Percentiles rank a stretch among this genome's conserved stretches.
Conservation (phyloP, 768 basidiomycete genomes). For the Mycena rosella region DNA sequence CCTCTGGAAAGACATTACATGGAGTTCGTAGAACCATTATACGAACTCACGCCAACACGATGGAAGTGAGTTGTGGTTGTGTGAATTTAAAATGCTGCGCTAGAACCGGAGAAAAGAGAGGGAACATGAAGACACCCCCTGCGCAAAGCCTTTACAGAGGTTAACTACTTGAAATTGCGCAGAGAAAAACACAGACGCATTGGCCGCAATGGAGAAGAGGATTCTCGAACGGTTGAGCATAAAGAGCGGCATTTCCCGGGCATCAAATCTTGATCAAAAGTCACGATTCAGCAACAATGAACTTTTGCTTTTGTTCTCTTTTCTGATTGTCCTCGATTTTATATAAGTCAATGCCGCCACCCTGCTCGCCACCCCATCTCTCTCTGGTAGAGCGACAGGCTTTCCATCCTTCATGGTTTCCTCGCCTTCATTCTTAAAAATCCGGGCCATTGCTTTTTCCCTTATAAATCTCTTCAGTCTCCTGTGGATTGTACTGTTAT, state of each 20-base stretch:
- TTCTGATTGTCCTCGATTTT: not conserved
- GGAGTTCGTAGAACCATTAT: not conserved
- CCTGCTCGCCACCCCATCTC: not conserved
- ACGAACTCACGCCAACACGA: constrained; percentile 78
- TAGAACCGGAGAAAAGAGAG: constrained; percentile 76
- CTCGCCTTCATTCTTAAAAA: constrained; percentile 19
- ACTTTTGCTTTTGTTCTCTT: not conserved
- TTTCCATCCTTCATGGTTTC: constrained; percentile 18
- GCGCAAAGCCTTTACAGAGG: constrained; percentile 68
- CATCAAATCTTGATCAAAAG: no score
- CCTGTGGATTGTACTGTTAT: constrained; percentile 63
- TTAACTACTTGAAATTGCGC: not conserved
- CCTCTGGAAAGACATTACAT: constrained; percentile 60
- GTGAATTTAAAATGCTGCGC: constrained; percentile 70
- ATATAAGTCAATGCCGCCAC: not conserved
- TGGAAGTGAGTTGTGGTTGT: constrained; percentile 84
- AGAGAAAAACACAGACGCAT: constrained; percentile 63
- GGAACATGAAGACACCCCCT: constrained; percentile 86
- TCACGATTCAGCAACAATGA: not conserved
- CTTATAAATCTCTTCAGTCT: constrained; percentile 59
- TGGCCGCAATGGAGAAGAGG: constrained; percentile 63
- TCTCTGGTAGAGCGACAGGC: constrained; percentile 31
- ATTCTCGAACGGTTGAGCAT: not conserved
- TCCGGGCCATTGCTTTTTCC: constrained; percentile 36
- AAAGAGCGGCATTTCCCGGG: no score